Evolutionary conservation across 495 filamentous ascomycete genomes (phyloP).

Genomic region (Penicillium mononematosum): DNA sequence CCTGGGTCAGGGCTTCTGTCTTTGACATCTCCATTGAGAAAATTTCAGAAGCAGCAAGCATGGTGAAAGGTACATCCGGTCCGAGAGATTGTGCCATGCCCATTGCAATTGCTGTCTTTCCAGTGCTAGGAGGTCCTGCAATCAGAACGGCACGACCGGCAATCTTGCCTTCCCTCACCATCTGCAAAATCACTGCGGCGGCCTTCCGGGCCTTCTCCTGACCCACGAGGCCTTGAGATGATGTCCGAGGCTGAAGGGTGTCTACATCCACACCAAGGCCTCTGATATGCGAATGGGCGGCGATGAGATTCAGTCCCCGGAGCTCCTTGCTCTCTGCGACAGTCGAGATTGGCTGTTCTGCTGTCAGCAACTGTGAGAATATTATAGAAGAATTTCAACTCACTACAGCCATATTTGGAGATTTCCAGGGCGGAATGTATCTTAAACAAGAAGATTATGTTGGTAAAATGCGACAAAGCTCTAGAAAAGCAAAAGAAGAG

Average conservation of each 20-base stretch:
- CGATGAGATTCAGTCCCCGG: slow-evolving; percentile 91
- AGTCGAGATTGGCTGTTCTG: slow-evolving; percentile 76
- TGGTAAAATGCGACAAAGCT: slow-evolving; percentile 15
- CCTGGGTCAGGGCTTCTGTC: slow-evolving; percentile 95
- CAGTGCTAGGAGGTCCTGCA: slow-evolving; percentile 94
- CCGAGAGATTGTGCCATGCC: slow-evolving; percentile 97
- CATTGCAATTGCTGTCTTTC: slow-evolving; percentile 98
- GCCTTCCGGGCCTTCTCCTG: slow-evolving; percentile 96
- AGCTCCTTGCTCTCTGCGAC: slow-evolving; percentile 93
- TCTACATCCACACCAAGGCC: slow-evolving; percentile 92
- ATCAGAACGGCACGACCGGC: slow-evolving; percentile 93
- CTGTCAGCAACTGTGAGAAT: slow-evolving; percentile 8
- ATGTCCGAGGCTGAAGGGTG: slow-evolving; percentile 77
- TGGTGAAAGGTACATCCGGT: slow-evolving; percentile 91
- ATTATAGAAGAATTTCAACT: slow-evolving; percentile 17
- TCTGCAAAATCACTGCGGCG: slow-evolving; percentile 90
- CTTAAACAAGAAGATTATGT: slow-evolving; percentile 7
- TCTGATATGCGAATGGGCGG: slow-evolving; percentile 96
- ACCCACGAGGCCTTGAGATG: slow-evolving; percentile 95
- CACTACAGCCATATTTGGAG: slow-evolving; percentile 41
- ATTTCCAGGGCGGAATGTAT: slow-evolving; percentile 5
- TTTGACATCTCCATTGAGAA: slow-evolving; percentile 99
- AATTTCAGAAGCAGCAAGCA: slow-evolving; percentile 91
- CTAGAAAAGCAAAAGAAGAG: slow-evolving; percentile 12
- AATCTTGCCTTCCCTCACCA: slow-evolving; percentile 98